Percentiles rank a stretch among this genome's conserved stretches.
Conservation (phyloP, 2,329 filamentous ascomycete species). For the Trichoderma sp. region DNA sequence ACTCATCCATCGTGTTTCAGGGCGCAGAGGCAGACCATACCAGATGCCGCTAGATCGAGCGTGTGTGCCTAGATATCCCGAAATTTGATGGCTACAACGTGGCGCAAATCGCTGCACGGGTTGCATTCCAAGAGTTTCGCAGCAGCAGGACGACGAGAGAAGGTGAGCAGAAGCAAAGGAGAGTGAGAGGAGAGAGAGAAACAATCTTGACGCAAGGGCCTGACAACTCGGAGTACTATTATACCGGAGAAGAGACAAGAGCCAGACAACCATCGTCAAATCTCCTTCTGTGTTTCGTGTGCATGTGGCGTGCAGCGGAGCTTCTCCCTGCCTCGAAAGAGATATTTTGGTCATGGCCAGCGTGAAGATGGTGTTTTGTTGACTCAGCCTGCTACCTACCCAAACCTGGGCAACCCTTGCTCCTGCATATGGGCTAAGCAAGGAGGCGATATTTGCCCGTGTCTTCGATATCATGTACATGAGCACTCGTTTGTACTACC, state of each 20-base stretch:
- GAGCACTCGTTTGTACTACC: background rate
- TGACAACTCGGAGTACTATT: background rate
- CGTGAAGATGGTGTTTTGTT: background rate
- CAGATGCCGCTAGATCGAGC: slow-evolving; percentile 13
- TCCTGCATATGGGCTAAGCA: slow-evolving; percentile 9
- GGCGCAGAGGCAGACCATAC: slow-evolving; percentile 10
- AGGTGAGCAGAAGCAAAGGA: background rate
- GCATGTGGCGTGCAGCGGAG: slow-evolving; percentile 10
- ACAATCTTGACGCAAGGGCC: background rate
- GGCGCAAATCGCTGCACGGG: background rate
- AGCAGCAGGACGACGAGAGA: background rate
- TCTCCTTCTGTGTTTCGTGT: background rate
- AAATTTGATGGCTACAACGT: slow-evolving; percentile 16
- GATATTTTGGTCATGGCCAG: background rate
- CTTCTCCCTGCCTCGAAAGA: background rate
- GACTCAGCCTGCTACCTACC: background rate
- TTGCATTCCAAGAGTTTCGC: background rate
- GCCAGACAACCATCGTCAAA: background rate
- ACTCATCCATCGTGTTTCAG: slow-evolving; percentile 21
- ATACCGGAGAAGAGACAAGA: background rate
- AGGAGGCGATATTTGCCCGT: slow-evolving; percentile 1
- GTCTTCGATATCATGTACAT: background rate
- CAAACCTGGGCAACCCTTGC: background rate
- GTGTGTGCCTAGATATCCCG: slow-evolving; percentile 7
- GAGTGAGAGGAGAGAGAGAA: background rate